Evolutionary conservation across 2,329 filamentous ascomycete genomes (phyloP).

Genomic region (Verticillium nonalfalfae): DNA sequence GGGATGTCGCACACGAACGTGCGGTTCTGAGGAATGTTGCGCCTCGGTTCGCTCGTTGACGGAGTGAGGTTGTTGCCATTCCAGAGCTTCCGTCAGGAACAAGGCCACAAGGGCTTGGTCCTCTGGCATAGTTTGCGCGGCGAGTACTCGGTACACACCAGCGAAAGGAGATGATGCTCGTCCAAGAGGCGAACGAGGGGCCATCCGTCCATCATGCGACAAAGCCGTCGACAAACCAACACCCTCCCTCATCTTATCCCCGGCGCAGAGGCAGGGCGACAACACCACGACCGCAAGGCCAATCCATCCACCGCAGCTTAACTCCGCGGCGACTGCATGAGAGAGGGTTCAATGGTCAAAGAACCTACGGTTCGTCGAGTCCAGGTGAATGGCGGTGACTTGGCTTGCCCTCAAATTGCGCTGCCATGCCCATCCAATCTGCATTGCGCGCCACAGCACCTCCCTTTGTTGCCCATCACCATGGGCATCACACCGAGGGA

Average conservation of each 20-base stretch:
- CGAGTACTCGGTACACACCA: not conserved
- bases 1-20: not conserved
- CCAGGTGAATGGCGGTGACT: not conserved
- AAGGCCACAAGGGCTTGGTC: not conserved
- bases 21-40: slow-evolving; percentile 9
- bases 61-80: slow-evolving; percentile 9
- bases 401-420: not conserved
- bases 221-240: not conserved
- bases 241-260: not conserved
- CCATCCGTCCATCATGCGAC: not conserved
- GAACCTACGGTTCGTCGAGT: not conserved
- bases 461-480: not conserved
- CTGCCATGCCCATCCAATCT: not conserved
- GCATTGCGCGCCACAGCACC: not conserved
- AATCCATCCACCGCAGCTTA: too few relatives aligned
- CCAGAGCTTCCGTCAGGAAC: slow-evolving; percentile 2
- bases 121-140: not conserved
- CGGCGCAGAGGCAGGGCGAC: not conserved
- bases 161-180: not conserved
- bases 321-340: too few relatives aligned
- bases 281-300: too few relatives aligned
- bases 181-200: not conserved
- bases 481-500: too few relatives aligned
- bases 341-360: not conserved
- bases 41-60: slow-evolving; percentile 8